Percentiles rank a stretch among this genome's conserved stretches.
phyloP scores from a whole-genome alignment of 2,329 filamentous ascomycete genomes.

The Monosporascus sp. region DNA sequence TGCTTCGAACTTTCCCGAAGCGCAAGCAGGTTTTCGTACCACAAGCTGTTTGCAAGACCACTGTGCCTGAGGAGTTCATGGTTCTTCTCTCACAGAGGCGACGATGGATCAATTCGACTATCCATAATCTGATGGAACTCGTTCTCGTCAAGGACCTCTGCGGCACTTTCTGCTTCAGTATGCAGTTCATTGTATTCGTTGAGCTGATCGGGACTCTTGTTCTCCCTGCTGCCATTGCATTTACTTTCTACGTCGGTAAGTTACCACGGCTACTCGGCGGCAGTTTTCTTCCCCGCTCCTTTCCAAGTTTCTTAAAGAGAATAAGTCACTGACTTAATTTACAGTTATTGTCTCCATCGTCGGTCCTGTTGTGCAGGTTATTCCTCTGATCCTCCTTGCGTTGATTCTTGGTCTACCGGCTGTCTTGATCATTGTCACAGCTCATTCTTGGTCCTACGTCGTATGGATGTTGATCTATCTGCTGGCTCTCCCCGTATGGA shows the following conservation, averaged over 20 bases:
- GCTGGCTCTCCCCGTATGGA: slow-evolving; percentile 90
- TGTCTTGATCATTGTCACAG: slow-evolving; percentile 85
- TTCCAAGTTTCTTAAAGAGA: neutral
- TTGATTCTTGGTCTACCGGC: slow-evolving; percentile 92
- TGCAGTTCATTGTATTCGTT: slow-evolving; percentile 98
- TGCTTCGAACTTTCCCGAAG: slow-evolving; percentile 98
- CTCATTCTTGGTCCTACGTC: slow-evolving; percentile 87
- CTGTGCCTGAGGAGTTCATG: slow-evolving; percentile 86
- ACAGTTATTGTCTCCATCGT: slow-evolving; percentile 82
- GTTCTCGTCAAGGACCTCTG: slow-evolving; percentile 93
- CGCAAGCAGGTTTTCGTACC: slow-evolving; percentile 98
- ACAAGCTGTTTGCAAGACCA: slow-evolving; percentile 97
- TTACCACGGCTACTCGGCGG: slow-evolving; percentile 15
- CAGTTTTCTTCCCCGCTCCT: neutral
- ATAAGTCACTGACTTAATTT: slow-evolving; percentile 14
- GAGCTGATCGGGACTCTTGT: slow-evolving; percentile 93
- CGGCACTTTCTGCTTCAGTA: slow-evolving; percentile 98
- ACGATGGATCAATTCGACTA: slow-evolving; percentile 98
- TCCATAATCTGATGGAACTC: slow-evolving; percentile 98
- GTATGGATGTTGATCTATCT: slow-evolving; percentile 98
- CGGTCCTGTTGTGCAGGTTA: slow-evolving; percentile 69
- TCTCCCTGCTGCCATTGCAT: slow-evolving; percentile 89
- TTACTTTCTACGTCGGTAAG: slow-evolving; percentile 93
- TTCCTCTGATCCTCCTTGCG: slow-evolving; percentile 81
- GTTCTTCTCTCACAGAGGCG: slow-evolving; percentile 91